Percentiles rank a stretch among this genome's conserved stretches.
Conservation (phyloP, 768 basidiomycete species). For the Cystobasidium onofrii region DNA sequence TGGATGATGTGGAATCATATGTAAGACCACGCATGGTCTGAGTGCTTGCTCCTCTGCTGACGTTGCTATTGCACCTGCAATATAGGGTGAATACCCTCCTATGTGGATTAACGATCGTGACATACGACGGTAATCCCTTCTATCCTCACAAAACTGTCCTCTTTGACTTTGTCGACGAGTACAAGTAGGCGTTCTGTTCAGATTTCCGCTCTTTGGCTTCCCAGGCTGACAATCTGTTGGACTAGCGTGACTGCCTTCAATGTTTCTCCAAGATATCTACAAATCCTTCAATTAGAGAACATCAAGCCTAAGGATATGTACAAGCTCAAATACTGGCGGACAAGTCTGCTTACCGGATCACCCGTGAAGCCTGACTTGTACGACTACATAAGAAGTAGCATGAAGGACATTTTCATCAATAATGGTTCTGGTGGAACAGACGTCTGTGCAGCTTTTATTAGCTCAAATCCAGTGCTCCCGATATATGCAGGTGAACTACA, state of each 20-base stretch:
- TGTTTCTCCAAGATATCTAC: conserved; percentile 33
- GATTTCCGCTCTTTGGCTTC: too few species aligned
- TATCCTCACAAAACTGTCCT: conserved; percentile 25
- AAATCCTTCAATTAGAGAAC: conserved; percentile 26
- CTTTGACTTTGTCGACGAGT: conserved; percentile 34
- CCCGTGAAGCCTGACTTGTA: conserved; percentile 34
- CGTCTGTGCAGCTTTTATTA: conserved; percentile 40
- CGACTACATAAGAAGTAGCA: conserved; percentile 17
- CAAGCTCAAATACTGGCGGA: conserved; percentile 9
- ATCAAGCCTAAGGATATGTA: conserved; percentile 35
- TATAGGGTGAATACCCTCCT: background rate
- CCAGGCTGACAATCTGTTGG: too few species aligned
- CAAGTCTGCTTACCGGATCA: conserved; percentile 28
- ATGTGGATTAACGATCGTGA: conserved; percentile 23
- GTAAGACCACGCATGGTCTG: background rate
- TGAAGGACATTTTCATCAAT: conserved; percentile 35
- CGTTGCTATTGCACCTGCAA: background rate
- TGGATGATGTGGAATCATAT: conserved; percentile 30
- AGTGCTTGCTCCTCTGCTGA: background rate
- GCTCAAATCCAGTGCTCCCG: conserved; percentile 30
- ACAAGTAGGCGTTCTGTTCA: conserved; percentile 10
- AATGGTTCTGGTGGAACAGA: conserved; percentile 42
- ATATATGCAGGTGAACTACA: conserved; percentile 41
- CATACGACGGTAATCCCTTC: conserved; percentile 35
- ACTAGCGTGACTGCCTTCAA: conserved; percentile 27